These are phyloP conservation scores for Phaffia tasmanica DNA, from an alignment of 768 basidiomycete genomes.

Conservation along the genomic window DNA sequence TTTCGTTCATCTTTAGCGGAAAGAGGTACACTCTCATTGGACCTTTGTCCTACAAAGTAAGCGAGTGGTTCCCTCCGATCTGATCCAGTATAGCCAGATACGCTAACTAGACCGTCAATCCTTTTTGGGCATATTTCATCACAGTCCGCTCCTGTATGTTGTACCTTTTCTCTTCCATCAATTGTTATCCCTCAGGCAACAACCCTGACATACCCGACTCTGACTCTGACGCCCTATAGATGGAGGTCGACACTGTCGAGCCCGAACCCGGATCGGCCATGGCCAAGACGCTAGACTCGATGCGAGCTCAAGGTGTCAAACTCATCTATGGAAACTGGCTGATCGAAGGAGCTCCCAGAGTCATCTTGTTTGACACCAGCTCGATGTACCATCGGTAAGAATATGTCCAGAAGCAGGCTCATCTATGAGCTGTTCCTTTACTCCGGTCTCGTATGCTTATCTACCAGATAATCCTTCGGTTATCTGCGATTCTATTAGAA, in stretches of 20 bases:
- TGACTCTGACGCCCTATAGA: slow-evolving; percentile 44
- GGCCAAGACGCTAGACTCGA: slow-evolving; percentile 59
- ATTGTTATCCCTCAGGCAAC: not conserved
- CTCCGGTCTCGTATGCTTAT: not conserved
- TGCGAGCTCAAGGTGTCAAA: slow-evolving; percentile 86
- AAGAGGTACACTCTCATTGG: slow-evolving; percentile 75
- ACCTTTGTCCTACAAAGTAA: slow-evolving; percentile 82
- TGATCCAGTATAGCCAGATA: not conserved
- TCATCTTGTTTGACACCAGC: slow-evolving; percentile 90
- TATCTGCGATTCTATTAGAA: slow-evolving; percentile 29
- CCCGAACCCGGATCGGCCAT: slow-evolving; percentile 62
- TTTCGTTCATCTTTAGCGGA: slow-evolving; percentile 3
- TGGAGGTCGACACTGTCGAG: slow-evolving; percentile 94
- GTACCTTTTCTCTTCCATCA: not conserved
- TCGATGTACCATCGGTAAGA: slow-evolving; percentile 58
- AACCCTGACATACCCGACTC: not conserved
- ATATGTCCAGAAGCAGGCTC: not conserved
- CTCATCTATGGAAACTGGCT: slow-evolving; percentile 94
- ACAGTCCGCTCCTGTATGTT: slow-evolving; percentile 24
- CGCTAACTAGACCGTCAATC: not conserved
- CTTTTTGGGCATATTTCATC: too few relatives aligned
- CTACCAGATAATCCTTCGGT: not conserved
- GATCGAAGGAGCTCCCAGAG: slow-evolving; percentile 89
- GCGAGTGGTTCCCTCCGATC: not conserved
- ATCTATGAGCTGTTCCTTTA: not conserved